Percentiles rank a stretch among this genome's conserved stretches.
Evolutionary conservation across 2,329 filamentous ascomycete species (phyloP).

Genomic region (Phyllosticta citriasiana): DNA sequence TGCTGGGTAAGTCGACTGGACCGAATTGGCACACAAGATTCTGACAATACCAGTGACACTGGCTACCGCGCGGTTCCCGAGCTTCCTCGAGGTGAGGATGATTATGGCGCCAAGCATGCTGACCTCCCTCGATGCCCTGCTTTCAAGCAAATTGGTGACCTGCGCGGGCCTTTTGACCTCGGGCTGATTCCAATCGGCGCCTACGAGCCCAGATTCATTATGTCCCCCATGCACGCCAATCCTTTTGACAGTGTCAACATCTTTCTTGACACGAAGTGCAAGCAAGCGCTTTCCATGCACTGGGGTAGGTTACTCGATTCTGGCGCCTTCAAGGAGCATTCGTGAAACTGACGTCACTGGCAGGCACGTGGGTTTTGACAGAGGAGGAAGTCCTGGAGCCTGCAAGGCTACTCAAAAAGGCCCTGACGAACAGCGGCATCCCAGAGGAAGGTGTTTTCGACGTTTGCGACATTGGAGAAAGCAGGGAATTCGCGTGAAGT

Average conservation of each 20-base stretch:
- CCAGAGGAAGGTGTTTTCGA: constrained; percentile 68
- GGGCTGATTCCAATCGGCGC: constrained; percentile 91
- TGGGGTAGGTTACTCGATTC: constrained; percentile 52
- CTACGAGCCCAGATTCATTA: constrained; percentile 63
- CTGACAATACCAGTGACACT: constrained; percentile 57
- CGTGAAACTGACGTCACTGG: background rate
- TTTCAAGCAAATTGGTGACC: constrained; percentile 71
- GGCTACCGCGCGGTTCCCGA: constrained; percentile 73
- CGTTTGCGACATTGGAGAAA: constrained; percentile 76
- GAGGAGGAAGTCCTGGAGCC: constrained; percentile 80
- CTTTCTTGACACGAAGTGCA: constrained; percentile 72
- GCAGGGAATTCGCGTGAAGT: constrained; percentile 50
- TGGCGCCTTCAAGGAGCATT: background rate
- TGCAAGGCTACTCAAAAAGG: constrained; percentile 60
- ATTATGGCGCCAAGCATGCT: constrained; percentile 56
- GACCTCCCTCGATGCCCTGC: constrained; percentile 67
- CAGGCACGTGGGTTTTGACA: constrained; percentile 63
- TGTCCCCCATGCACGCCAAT: constrained; percentile 76
- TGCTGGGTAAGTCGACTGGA: constrained; percentile 41
- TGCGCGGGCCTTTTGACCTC: constrained; percentile 78
- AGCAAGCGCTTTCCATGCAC: constrained; percentile 73
- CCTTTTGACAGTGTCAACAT: constrained; percentile 85
- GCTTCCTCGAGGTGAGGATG: constrained; percentile 53
- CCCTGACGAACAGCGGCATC: constrained; percentile 57
- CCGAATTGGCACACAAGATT: background rate